Percentiles rank a stretch among this genome's conserved stretches.
Conservation (phyloP, 345 rosid species). For the Moringa oleifera region DNA sequence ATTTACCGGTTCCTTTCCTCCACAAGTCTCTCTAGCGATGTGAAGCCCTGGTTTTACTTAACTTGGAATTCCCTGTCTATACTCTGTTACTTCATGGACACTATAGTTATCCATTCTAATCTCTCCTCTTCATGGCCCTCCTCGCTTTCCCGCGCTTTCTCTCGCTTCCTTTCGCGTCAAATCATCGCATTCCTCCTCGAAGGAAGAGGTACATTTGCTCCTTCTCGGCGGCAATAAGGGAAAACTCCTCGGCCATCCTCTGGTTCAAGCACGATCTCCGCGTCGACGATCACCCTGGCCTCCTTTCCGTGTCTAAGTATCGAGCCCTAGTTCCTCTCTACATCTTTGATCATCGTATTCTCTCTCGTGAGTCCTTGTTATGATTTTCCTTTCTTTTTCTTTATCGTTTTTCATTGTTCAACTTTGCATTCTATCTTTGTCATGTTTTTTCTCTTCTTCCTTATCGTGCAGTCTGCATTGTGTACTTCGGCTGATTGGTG, state of each 20-base stretch:
- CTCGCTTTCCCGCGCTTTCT: slow-evolving; percentile 33
- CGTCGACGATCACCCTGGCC: slow-evolving; percentile 78
- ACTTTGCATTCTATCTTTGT: neutral
- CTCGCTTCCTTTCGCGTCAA: slow-evolving; percentile 14
- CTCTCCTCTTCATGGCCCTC: slow-evolving; percentile 35
- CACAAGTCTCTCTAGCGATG: slow-evolving; percentile 28
- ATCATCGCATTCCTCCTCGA: slow-evolving; percentile 5
- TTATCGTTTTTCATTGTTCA: neutral
- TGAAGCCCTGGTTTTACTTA: neutral
- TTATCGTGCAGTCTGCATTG: too few species aligned
- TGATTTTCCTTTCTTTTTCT: too few species aligned
- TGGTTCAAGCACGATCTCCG: slow-evolving; percentile 98
- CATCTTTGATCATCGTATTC: slow-evolving; percentile 72
- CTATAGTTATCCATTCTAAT: slow-evolving; percentile 2
- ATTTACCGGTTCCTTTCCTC: slow-evolving; percentile 32
- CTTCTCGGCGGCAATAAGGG: slow-evolving; percentile 11
- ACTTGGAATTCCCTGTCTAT: neutral
- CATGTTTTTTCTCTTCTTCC: neutral
- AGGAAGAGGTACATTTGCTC: slow-evolving; percentile 17
- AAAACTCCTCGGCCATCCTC: slow-evolving; percentile 48
- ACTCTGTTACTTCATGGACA: slow-evolving; percentile 30
- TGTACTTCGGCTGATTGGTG: neutral
- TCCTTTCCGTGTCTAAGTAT: slow-evolving; percentile 43
- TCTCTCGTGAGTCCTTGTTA: slow-evolving; percentile 53
- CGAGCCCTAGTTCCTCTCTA: slow-evolving; percentile 58